Conservation (phyloP, 768 basidiomycete species). For the Mycena filopes region DNA sequence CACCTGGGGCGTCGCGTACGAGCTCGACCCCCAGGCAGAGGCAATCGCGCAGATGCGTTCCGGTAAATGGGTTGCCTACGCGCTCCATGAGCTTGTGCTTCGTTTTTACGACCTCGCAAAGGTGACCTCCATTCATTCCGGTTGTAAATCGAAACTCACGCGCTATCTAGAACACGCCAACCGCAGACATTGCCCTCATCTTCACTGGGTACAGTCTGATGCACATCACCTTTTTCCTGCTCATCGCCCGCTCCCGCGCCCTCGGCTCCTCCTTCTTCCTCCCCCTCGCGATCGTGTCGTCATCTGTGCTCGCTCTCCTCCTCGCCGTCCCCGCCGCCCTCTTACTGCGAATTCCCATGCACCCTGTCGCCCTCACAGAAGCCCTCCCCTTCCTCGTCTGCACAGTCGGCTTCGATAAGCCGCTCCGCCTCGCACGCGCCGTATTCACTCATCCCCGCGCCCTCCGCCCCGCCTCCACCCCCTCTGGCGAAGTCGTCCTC, state of each 20-base stretch:
- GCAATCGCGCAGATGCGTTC: slow-evolving; percentile 80
- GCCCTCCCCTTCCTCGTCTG: slow-evolving; percentile 98
- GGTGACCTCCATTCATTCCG: slow-evolving; percentile 42
- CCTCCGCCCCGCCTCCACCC: slow-evolving; percentile 43
- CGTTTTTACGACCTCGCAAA: slow-evolving; percentile 91
- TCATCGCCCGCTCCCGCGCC: slow-evolving; percentile 88
- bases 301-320: slow-evolving; percentile 85
- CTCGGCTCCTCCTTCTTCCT: slow-evolving; percentile 76
- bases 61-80: slow-evolving; percentile 91
- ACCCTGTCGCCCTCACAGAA: slow-evolving; percentile 93
- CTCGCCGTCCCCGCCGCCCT: slow-evolving; percentile 82
- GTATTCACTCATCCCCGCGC: slow-evolving; percentile 77
- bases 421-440: slow-evolving; percentile 88
- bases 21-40: slow-evolving; percentile 53
- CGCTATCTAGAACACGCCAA: slow-evolving; percentile 81
- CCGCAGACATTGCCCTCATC: slow-evolving; percentile 94
- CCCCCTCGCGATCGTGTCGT: slow-evolving; percentile 78
- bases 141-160: neutral
- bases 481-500: slow-evolving; percentile 85
- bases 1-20: slow-evolving; percentile 33
- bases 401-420: slow-evolving; percentile 98
- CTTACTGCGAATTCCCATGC: slow-evolving; percentile 84
- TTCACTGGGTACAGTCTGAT: slow-evolving; percentile 94
- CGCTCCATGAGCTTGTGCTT: slow-evolving; percentile 74
- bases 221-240: slow-evolving; percentile 93